Percentiles rank a stretch among this genome's conserved stretches.
Conservation (phyloP, 495 filamentous ascomycete genomes). For the Trichoderma reesei region DNA sequence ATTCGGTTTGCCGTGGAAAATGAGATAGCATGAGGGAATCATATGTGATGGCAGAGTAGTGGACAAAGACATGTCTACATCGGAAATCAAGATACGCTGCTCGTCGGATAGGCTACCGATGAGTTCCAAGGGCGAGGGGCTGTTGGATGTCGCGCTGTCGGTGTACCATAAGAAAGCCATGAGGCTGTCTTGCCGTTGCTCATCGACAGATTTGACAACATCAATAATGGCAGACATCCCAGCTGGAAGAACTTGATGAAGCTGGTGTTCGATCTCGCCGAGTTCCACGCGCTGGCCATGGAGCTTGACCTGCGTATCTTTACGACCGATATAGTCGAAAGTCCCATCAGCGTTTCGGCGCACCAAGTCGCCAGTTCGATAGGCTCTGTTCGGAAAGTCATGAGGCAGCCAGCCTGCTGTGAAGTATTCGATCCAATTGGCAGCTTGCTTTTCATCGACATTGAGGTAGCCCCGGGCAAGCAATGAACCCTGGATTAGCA, state of each 20-base stretch:
- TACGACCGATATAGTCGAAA: background rate
- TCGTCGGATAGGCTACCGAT: background rate
- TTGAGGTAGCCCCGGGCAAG: conserved; percentile 32
- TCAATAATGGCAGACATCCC: conserved; percentile 13
- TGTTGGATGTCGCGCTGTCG: background rate
- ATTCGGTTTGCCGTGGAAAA: background rate
- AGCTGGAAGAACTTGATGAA: background rate
- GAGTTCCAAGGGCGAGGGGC: background rate
- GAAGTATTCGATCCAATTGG: conserved; percentile 20
- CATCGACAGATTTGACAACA: background rate
- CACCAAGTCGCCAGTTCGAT: conserved; percentile 7
- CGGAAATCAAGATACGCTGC: background rate
- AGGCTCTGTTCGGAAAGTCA: background rate
- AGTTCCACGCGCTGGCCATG: conserved; percentile 8
- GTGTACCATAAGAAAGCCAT: background rate
- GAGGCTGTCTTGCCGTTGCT: background rate
- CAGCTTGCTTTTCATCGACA: conserved; percentile 7
- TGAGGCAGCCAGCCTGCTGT: conserved; percentile 25
- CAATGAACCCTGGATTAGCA: conserved; percentile 25
- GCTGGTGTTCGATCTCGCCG: conserved; percentile 1
- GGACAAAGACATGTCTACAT: background rate
- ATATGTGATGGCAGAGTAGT: background rate
- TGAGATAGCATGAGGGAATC: background rate
- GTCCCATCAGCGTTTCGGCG: conserved; percentile 24
- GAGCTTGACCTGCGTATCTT: conserved; percentile 9